Percentiles rank a stretch among this genome's conserved stretches.
Evolutionary conservation across 148 eudicot species (phyloP).

Genomic region (Amaranthus hypochondriacus): DNA sequence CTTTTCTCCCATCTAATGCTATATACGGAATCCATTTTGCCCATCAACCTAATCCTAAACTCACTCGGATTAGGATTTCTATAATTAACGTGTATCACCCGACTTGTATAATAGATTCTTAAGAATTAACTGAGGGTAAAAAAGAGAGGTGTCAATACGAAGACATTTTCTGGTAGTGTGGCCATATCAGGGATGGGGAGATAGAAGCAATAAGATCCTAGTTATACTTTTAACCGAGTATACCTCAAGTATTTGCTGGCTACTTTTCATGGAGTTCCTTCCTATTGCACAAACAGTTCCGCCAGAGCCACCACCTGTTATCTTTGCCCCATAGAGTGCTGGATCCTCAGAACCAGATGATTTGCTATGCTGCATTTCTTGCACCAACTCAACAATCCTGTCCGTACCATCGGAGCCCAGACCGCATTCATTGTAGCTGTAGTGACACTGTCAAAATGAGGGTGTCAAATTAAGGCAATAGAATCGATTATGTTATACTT

Average conservation of each 20-base stretch:
- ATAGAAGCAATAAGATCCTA: background rate
- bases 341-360: slow-evolving; percentile 41
- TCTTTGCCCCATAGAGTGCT: slow-evolving; percentile 85
- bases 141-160: background rate
- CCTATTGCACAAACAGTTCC: slow-evolving; percentile 88
- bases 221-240: background rate
- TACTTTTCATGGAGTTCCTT: slow-evolving; percentile 69
- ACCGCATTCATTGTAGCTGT: slow-evolving; percentile 95
- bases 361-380: slow-evolving; percentile 77
- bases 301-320: slow-evolving; percentile 98
- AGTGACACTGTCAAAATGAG: slow-evolving; percentile 76
- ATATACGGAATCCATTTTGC: no score
- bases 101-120: background rate
- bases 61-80: no score
- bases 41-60: no score
- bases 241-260: slow-evolving; percentile 84
- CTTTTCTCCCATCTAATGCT: no score
- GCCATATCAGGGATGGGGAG: background rate
- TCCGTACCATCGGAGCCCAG: slow-evolving; percentile 98
- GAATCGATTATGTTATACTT: no score
- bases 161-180: background rate
- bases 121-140: background rate
- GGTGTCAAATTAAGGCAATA: slow-evolving; percentile 8
- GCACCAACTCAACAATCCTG: slow-evolving; percentile 81
- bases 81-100: no score